Percentiles rank a stretch among this genome's conserved stretches.
Evolutionary conservation across 2,329 filamentous ascomycete species (phyloP).

Genomic region (Colletotrichum endophyticum): DNA sequence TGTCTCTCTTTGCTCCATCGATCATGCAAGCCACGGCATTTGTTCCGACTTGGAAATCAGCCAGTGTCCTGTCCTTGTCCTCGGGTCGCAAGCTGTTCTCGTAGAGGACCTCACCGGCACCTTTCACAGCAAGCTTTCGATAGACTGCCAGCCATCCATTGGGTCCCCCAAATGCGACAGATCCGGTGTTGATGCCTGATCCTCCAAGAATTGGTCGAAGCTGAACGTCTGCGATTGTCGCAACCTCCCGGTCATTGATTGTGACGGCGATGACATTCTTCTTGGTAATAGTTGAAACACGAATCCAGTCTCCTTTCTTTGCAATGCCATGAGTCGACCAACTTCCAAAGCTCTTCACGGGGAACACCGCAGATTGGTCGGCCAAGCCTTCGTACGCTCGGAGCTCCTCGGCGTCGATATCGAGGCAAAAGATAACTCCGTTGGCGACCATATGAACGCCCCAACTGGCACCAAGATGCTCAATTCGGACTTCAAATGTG

Average conservation of each 20-base stretch:
- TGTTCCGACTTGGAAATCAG: slow-evolving; percentile 12
- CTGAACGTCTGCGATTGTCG: neutral
- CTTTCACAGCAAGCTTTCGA: neutral
- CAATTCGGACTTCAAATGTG: neutral
- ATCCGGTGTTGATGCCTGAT: slow-evolving; percentile 3
- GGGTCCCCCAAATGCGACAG: slow-evolving; percentile 7
- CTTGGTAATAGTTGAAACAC: neutral
- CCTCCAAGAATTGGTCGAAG: neutral
- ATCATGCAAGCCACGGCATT: slow-evolving; percentile 11
- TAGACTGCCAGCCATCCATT: slow-evolving; percentile 5
- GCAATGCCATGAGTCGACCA: neutral
- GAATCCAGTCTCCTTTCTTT: neutral
- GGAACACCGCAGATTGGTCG: neutral
- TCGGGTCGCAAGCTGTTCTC: neutral
- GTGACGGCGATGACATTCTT: neutral
- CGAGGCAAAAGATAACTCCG: slow-evolving; percentile 14
- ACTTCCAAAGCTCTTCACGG: neutral
- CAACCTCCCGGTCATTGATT: neutral
- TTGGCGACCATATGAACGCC: slow-evolving; percentile 19
- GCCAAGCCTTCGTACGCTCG: slow-evolving; percentile 1
- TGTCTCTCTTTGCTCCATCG: slow-evolving; percentile 13
- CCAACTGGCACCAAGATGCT: slow-evolving; percentile 4
- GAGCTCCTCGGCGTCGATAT: neutral
- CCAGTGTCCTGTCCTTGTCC: neutral
- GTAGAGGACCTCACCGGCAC: neutral